phyloP scores from a whole-genome alignment of 352 stramenopile genomes.

The Phytophthora constricta region DNA sequence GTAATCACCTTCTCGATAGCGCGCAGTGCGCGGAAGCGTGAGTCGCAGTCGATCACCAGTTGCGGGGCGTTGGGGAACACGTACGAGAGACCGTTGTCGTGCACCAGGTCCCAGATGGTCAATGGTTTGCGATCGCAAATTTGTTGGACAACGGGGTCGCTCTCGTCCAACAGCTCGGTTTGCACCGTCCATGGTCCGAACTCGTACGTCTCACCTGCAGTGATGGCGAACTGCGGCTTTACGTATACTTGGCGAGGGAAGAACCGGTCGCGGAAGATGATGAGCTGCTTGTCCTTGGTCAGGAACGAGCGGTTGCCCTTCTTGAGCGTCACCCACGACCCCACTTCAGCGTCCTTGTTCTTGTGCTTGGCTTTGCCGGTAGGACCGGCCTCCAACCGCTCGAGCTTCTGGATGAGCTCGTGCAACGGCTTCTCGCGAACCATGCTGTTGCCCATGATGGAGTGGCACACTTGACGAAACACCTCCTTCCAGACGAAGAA shows the following conservation, averaged over 20 bases:
- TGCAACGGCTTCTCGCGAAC: conserved; percentile 83
- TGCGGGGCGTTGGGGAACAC: conserved; percentile 59
- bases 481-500: conserved; percentile 91
- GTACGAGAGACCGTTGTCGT: conserved; percentile 58
- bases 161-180: conserved; percentile 40
- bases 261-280: conserved; percentile 84
- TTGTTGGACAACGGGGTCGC: conserved; percentile 31
- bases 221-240: conserved; percentile 24
- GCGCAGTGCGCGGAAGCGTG: conserved; percentile 58
- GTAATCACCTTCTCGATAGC: conserved; percentile 77
- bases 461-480: conserved; percentile 83
- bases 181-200: conserved; percentile 68
- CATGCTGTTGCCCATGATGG: conserved; percentile 84
- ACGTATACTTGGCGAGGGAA: conserved; percentile 51
- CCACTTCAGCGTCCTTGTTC: conserved; percentile 48
- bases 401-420: conserved; percentile 79
- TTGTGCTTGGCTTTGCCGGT: conserved; percentile 41
- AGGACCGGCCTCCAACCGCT: conserved; percentile 41
- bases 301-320: conserved; percentile 84
- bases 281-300: conserved; percentile 62
- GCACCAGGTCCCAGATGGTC: conserved; percentile 69
- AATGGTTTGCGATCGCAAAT: conserved; percentile 41
- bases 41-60: conserved; percentile 66
- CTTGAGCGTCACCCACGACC: conserved; percentile 87
- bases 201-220: conserved; percentile 43